These are phyloP conservation scores for Cyberlindnera subsufficiens DNA, from an alignment of 805 yeast species.

Conservation along the genomic window DNA sequence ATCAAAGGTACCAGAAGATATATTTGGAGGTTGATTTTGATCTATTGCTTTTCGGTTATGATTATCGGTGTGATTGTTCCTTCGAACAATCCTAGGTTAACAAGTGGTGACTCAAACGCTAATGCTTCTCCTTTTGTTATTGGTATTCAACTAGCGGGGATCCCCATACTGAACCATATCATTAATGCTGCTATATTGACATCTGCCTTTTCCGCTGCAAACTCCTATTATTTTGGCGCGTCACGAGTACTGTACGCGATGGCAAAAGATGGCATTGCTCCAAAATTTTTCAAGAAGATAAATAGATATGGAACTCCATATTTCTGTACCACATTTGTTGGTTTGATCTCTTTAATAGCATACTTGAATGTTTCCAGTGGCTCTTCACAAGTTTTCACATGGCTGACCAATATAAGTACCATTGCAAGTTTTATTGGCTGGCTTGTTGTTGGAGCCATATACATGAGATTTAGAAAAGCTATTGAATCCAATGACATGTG, in stretches of 20 bases:
- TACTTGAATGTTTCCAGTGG: no score
- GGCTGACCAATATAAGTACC: no score
- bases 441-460: no score
- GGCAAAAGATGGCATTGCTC: slow-evolving; percentile 67
- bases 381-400: no score
- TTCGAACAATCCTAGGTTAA: slow-evolving; percentile 41
- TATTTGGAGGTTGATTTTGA: slow-evolving; percentile 58
- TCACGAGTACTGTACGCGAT: slow-evolving; percentile 68
- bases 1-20: slow-evolving; percentile 66
- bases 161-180: slow-evolving; percentile 61
- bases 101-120: slow-evolving; percentile 42
- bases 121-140: slow-evolving; percentile 79
- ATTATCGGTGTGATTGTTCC: slow-evolving; percentile 64
- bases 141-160: slow-evolving; percentile 64
- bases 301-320: slow-evolving; percentile 66
- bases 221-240: slow-evolving; percentile 69
- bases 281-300: slow-evolving; percentile 55
- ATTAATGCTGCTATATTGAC: slow-evolving; percentile 71
- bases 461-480: no score
- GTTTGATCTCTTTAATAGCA: no score
- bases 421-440: no score
- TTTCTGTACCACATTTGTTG: slow-evolving; percentile 14
- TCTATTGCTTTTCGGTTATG: slow-evolving; percentile 54
- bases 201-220: slow-evolving; percentile 74
- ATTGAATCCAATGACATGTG: no score